Evolutionary conservation across 306 rosid genomes (phyloP).

Genomic region (Begonia masoniana): DNA sequence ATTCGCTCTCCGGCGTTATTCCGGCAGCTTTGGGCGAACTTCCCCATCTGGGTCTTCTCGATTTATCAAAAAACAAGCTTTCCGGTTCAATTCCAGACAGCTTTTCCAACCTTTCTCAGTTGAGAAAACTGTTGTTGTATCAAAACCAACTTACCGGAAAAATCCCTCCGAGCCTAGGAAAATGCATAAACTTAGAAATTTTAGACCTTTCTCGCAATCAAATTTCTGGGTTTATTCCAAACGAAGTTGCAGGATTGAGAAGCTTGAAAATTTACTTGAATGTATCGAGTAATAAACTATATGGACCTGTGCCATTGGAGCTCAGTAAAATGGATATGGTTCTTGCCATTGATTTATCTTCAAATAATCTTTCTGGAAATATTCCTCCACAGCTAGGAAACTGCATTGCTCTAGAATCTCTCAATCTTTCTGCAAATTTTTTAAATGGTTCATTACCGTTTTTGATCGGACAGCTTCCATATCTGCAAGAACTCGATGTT

Average conservation of each 20-base stretch:
- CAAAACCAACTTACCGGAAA: constrained; percentile 63
- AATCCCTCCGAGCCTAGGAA: constrained; percentile 69
- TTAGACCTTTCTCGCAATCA: constrained; percentile 67
- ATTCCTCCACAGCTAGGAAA: constrained; percentile 75
- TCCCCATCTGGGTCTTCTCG: constrained; percentile 67
- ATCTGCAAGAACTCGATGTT: constrained; percentile 48
- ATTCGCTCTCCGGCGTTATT: constrained; percentile 76
- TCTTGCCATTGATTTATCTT: constrained; percentile 65
- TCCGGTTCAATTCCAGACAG: constrained; percentile 78
- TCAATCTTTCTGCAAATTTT: constrained; percentile 59
- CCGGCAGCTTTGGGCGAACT: constrained; percentile 54
- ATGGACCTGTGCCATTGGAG: constrained; percentile 62
- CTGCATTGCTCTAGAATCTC: constrained; percentile 68
- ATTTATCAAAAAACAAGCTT: constrained; percentile 68
- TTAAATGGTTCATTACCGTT: constrained; percentile 53
- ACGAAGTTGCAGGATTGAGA: constrained; percentile 68
- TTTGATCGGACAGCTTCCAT: constrained; percentile 62
- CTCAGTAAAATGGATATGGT: constrained; percentile 95
- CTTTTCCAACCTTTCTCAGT: constrained; percentile 67
- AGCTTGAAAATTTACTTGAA: constrained; percentile 87
- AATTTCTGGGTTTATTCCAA: constrained; percentile 58
- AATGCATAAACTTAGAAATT: constrained; percentile 70
- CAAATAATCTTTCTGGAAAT: constrained; percentile 56
- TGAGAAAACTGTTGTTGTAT: constrained; percentile 65
- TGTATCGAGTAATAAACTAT: constrained; percentile 51